These are phyloP conservation scores for Penicillium lividum DNA, from an alignment of 495 filamentous ascomycete genomes.

Conservation along the genomic window DNA sequence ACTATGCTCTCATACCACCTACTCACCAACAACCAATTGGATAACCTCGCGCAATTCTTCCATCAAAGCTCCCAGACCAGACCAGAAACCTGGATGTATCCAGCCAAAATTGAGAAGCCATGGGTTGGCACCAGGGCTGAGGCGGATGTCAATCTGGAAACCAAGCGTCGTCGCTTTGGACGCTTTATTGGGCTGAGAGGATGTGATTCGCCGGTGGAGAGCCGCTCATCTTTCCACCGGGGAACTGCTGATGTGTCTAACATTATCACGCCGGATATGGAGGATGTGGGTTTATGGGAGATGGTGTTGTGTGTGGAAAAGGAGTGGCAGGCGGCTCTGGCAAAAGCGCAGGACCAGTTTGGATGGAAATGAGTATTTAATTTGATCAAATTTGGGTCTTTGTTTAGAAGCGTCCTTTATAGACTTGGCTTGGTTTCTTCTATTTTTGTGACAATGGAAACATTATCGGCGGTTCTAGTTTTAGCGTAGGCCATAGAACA, in stretches of 20 bases:
- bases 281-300: not conserved
- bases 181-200: conserved; percentile 66
- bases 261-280: not conserved
- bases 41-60: conserved; percentile 72
- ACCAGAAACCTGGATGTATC: conserved; percentile 60
- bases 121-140: conserved; percentile 37
- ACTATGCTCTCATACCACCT: conserved; percentile 73
- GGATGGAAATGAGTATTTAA: not conserved
- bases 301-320: conserved; percentile 25
- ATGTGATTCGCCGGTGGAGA: conserved; percentile 52
- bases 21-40: conserved; percentile 68
- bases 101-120: conserved; percentile 45
- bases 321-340: conserved; percentile 34
- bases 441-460: not conserved
- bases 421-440: not conserved
- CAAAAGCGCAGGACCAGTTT: conserved; percentile 25
- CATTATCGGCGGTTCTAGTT: not conserved
- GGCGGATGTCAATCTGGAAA: conserved; percentile 44
- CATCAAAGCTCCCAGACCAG: conserved; percentile 64
- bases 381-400: not conserved
- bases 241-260: not conserved
- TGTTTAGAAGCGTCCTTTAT: not conserved
- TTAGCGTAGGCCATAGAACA: not conserved
- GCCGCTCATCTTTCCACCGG: not conserved
- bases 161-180: conserved; percentile 63